phyloP scores from a whole-genome alignment of 2,329 filamentous ascomycete species.

The Fusarium domesticum region DNA sequence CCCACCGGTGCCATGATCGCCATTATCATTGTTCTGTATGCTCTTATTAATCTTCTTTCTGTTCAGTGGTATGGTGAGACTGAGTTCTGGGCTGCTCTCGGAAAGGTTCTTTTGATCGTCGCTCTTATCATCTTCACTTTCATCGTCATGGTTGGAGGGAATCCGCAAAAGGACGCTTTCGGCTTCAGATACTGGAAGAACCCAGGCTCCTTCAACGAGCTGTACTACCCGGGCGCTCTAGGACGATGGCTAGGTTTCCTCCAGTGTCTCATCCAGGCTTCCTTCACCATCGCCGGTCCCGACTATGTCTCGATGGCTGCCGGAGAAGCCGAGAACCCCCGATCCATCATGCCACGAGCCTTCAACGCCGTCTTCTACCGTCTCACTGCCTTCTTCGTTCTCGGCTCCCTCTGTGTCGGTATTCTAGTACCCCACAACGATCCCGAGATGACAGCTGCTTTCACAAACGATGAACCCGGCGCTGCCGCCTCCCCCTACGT shows the following conservation, averaged over 20 bases:
- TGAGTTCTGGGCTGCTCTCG: slow-evolving; percentile 72
- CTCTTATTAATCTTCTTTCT: slow-evolving; percentile 65
- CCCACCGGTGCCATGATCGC: slow-evolving; percentile 61
- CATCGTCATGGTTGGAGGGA: slow-evolving; percentile 78
- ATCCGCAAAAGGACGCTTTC: slow-evolving; percentile 67
- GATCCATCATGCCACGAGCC: slow-evolving; percentile 66
- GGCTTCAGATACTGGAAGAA: slow-evolving; percentile 67
- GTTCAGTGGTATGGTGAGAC: slow-evolving; percentile 74
- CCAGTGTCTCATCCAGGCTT: slow-evolving; percentile 68
- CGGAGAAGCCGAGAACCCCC: slow-evolving; percentile 69
- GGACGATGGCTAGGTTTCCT: slow-evolving; percentile 76
- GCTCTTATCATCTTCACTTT: slow-evolving; percentile 75
- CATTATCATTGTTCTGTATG: slow-evolving; percentile 46
- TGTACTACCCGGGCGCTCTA: slow-evolving; percentile 60
- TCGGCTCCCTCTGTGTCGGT: slow-evolving; percentile 69
- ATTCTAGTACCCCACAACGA: slow-evolving; percentile 71
- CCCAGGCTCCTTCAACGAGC: slow-evolving; percentile 68
- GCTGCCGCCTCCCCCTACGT: slow-evolving; percentile 68
- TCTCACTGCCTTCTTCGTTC: slow-evolving; percentile 70
- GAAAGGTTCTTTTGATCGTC: slow-evolving; percentile 69
- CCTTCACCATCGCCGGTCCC: slow-evolving; percentile 65
- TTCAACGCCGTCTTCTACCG: slow-evolving; percentile 80
- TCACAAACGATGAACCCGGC: slow-evolving; percentile 55
- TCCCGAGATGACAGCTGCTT: slow-evolving; percentile 57
- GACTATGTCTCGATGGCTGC: slow-evolving; percentile 69